Base-by-base conservation (phyloP, 2,329 filamentous ascomycete genomes). In the Didymella segeticola region DNA sequence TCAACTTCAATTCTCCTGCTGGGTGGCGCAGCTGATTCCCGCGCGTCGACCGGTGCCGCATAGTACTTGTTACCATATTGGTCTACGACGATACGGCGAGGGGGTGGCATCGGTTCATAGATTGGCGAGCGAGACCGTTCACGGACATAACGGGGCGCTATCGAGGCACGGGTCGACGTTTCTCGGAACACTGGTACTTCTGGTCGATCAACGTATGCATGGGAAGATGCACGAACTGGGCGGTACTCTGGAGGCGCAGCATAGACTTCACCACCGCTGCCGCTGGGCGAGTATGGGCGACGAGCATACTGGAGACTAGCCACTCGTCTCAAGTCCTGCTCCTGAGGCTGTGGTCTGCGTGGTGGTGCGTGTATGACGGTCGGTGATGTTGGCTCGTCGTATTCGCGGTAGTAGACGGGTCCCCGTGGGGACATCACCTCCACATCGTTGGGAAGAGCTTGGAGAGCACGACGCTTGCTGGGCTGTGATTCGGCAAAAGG, bases 31-130 rank as follows among this genome's bases (percentile, higher is more conserved):
- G 82, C 78, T 7, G 85, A 86, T 43, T 83, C 83, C 39, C 83
- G 76, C 17, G 80, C 67, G 15, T 79, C 73, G 47, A 72, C 61
- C 15, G 82, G 74, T 34, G 80, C 79, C 58, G 86, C 84, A 56
- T 85, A 84, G 76, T 93, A 97, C 70, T 91, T 86, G 70, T 90
- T 90, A 33, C 92, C 92, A 73, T 87, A 90, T 57, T 90, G 86
- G 75, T 97, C 93, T 48, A 96, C 81, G 27, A 96, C 82, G 58
- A 96, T 88, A 57, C 88, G 86, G 49, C 87, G 79, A 15, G 83
- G 71, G 8, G 83, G 71, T 9, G 73, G 75, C 77, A 83, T 80
- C 73, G 64, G 58, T 42, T 76, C 69, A 25, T 71, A 67, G 5
- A 70, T 61, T 3, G 77, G 76, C 14, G 77, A 78, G 15, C 72